Evolutionary conservation across 306 rosid species (phyloP), one percentile per base, ranked within the genome.

Genomic region (Cicer cuneatum): DNA sequence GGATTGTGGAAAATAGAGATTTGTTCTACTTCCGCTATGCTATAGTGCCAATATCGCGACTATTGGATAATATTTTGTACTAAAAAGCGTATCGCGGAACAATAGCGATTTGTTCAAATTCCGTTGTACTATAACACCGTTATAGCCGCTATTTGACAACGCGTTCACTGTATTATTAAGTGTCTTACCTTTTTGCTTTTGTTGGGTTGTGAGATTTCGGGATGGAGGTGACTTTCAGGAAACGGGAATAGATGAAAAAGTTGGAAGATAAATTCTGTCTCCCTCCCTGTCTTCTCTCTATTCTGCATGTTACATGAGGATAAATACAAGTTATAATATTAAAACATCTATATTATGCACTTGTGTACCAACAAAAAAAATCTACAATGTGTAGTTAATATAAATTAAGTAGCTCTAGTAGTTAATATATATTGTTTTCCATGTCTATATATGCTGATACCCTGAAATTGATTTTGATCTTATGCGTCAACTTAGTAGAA

Each of bases 241-340:
- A 14, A 21, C 67, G 48, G 64, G 65, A 54, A 14, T 39, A 58
- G 48, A 73, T 66, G 42, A 29, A 47, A 40, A 66, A 45, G 11
- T 39, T 51, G 33, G 46, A 75, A 49, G 59, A 13, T 73, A 21
- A 54, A 59, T 54, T 51, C 13, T 9, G 45, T 52, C 38, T 76
- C 18, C n/a, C n/a, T n/a, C n/a, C 39, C 8, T 3, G 29, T 43
- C 39, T 73, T 16, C 70, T 68, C 64, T 58, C 18, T 14, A 48
- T 15, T 65, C 35, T 71, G 65, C 24, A 24, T 75, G 47, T 24
- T 2, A 45, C 12, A 8, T 12, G 42, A 49, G 2, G 53, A 5
- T 46, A 39, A n/a, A 47, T 24, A 58, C 13, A 77, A 71, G 47
- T 66, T 21, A 24, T 54, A 58, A 54, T 75, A 75, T 33, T n/a